Evolutionary conservation across 2,329 filamentous ascomycete species (phyloP).

Genomic region (Mollisiaceae sp.): DNA sequence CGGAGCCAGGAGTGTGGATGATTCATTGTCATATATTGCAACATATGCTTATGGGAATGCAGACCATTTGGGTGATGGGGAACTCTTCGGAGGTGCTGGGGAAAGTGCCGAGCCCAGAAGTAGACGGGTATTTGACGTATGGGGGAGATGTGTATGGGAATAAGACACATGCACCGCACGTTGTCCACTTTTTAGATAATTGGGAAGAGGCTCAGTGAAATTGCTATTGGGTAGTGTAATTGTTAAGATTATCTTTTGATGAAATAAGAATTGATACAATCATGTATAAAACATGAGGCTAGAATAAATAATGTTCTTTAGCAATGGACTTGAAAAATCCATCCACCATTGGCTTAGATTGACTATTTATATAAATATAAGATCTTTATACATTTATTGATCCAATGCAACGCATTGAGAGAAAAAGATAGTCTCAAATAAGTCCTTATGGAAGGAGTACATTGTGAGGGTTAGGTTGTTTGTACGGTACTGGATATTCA

Average conservation of each 20-base stretch:
- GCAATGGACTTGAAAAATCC: too few relatives aligned
- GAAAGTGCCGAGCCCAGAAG: conserved; percentile 33
- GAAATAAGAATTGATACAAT: background rate
- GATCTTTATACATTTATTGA: too few relatives aligned
- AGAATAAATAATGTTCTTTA: too few relatives aligned
- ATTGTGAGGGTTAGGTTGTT: too few relatives aligned
- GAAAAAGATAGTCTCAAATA: too few relatives aligned
- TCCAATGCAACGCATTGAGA: too few relatives aligned
- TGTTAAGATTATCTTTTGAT: background rate
- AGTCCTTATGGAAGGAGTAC: too few relatives aligned
- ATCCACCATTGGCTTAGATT: too few relatives aligned
- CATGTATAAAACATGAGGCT: background rate
- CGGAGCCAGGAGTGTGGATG: conserved; percentile 55
- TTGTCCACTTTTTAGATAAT: conserved; percentile 28
- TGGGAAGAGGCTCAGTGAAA: conserved; percentile 10
- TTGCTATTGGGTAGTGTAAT: background rate
- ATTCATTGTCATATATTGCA: conserved; percentile 50
- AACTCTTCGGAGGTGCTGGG: conserved; percentile 35
- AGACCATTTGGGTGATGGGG: conserved; percentile 46
- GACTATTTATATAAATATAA: too few relatives aligned
- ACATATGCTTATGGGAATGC: conserved; percentile 54
- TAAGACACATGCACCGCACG: conserved; percentile 35
- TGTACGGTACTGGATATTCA: too few relatives aligned
- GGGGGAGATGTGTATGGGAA: conserved; percentile 42
- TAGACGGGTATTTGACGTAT: conserved; percentile 43